Evolutionary conservation across 1,284 basidiomycete species (phyloP).

Genomic region (Inonotus obliquus): DNA sequence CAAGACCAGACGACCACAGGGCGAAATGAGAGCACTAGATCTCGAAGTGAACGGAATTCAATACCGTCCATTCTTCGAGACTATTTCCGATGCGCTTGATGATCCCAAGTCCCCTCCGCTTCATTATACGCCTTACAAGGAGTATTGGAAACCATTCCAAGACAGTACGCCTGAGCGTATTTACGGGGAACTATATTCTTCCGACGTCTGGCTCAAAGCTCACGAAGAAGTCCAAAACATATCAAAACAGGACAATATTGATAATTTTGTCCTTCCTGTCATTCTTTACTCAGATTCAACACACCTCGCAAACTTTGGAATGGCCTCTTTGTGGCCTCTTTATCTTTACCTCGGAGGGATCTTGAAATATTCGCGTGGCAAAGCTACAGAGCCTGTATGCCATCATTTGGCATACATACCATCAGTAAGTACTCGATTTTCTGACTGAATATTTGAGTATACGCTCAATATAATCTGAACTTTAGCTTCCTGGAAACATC

Average conservation of each 20-base stretch:
- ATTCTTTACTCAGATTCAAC: conserved; percentile 35
- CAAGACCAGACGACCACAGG: too few relatives aligned
- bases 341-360: conserved; percentile 30
- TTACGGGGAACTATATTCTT: conserved; percentile 29
- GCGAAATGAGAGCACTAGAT: background rate
- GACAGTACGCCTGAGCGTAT: conserved; percentile 21
- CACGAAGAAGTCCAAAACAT: conserved; percentile 23
- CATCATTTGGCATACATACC: conserved; percentile 23
- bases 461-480: background rate
- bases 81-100: background rate
- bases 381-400: conserved; percentile 20
- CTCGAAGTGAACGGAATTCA: background rate
- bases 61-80: conserved; percentile 8
- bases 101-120: conserved; percentile 18
- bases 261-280: conserved; percentile 24
- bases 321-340: conserved; percentile 30
- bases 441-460: background rate
- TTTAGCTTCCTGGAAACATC: conserved; percentile 25
- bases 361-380: conserved; percentile 27
- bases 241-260: conserved; percentile 17
- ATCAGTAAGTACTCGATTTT: conserved; percentile 17
- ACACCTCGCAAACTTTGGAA: conserved; percentile 31
- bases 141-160: conserved; percentile 23
- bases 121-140: conserved; percentile 27
- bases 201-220: conserved; percentile 26